phyloP scores from a whole-genome alignment of 1,284 basidiomycete species.

The Schizopora paradoxa region DNA sequence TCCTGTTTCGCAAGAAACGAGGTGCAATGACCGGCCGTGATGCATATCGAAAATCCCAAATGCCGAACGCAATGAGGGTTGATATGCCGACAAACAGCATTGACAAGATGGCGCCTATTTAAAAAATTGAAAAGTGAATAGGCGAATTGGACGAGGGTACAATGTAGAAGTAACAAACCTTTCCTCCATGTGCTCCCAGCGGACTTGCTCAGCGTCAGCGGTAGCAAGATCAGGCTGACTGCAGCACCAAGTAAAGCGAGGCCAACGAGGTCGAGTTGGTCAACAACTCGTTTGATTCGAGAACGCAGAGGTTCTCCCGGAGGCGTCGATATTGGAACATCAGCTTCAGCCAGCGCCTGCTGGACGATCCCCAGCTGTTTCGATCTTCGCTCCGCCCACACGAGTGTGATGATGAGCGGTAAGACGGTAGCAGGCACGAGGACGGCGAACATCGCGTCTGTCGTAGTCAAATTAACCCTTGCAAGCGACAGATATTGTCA shows the following conservation, averaged over 20 bases:
- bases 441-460: conserved; percentile 68
- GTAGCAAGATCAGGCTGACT: conserved; percentile 60
- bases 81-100: conserved; percentile 49
- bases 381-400: conserved; percentile 68
- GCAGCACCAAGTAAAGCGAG: conserved; percentile 61
- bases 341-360: conserved; percentile 6
- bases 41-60: conserved; percentile 48
- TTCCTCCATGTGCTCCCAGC: conserved; percentile 41
- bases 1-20: conserved; percentile 52
- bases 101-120: conserved; percentile 47
- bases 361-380: conserved; percentile 43
- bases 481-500: too few species aligned
- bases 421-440: conserved; percentile 49
- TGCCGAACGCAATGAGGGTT: conserved; percentile 35
- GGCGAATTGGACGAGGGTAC: conserved; percentile 3
- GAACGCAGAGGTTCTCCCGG: conserved; percentile 4
- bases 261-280: conserved; percentile 61
- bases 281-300: conserved; percentile 29
- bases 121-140: conserved; percentile 2
- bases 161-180: conserved; percentile 29
- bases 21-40: conserved; percentile 47
- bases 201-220: conserved; percentile 50
- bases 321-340: conserved; percentile 6
- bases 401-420: conserved; percentile 59
- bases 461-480: neutral